Base-by-base conservation (phyloP, 495 filamentous ascomycete genomes). In the Aspergillus cavernicola region DNA sequence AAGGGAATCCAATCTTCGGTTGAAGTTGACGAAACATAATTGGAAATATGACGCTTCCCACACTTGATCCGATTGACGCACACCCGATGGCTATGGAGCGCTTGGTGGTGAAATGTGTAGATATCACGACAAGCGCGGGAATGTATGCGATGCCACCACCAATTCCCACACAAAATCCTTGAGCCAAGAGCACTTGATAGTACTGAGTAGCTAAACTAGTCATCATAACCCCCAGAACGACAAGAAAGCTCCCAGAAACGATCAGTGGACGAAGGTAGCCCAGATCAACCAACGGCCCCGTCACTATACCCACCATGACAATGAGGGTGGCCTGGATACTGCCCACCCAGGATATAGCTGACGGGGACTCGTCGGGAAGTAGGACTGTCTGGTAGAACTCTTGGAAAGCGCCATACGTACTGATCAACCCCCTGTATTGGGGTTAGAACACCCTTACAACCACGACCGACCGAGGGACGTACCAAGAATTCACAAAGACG, bases 31-130 rank as follows among this genome's bases (percentile, higher is more conserved):
- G 69, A 58, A 82, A 78, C 18, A 80, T 59, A 50, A 82, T 76
- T 0, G 80, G 78, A 53, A 76, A 82, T 22, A 82, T 69, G 22
- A 80, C 68, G 3, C 79, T 74, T 28, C 79, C 79, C 57, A 54
- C 44, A 8, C 53, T 73, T 5, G 74, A 73, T 5, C 79, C 70
- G 3, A 69, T 66, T 1, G 73, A 58, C 0, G 66, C 62, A 24
- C 79, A 63, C 0, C 80, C 81, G 1, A 67, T 76, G 0, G 79
- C 74, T 7, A 84, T 40, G 0, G 74, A 68, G 6, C 65, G 59
- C 13, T 61, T 66, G 1, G 64, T 71, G 2, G 61, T 67, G 53
- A 80, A 82, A 35, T 73, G 72, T 0, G 65, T 65, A 0, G 73
- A 59, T 0, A 79, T 62, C 32, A 76, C 54, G 1, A 72, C 69